Base-by-base conservation (phyloP, 2,329 filamentous ascomycete genomes). In the Penicillium sp. region DNA sequence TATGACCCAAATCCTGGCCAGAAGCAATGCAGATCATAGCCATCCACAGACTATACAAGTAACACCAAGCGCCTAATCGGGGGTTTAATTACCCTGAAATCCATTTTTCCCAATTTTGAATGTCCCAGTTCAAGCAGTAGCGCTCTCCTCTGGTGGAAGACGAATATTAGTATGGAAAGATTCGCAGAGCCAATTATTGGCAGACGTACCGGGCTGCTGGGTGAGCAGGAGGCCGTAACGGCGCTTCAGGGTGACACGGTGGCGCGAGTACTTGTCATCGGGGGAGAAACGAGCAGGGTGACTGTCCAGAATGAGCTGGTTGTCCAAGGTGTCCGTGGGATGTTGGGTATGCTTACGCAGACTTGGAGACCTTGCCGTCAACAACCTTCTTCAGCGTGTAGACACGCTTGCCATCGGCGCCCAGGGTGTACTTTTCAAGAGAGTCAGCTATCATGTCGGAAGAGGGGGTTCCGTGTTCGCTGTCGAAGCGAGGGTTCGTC, bases 201-300 rank as follows among this genome's bases (percentile, higher is more conserved):
- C 8, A 45, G 19, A 44, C 38, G 66, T 76, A 84, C 86, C 84
- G 59, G 72, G 58, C 78, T 88, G 90, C 85, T 96, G 92, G 58
- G 91, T 95, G 78, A 97, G 82, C 65, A 98, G 87, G 67, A 97
- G 85, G 53, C 90, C 90, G 76, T 96, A 98, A 75, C 95, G 87
- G 84, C 91, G 93, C 89, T 97, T 97, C 74, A 98, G 85, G 22
- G 93, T 96, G 54, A 98, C 93, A 72, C 95, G 89, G 83, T 98
- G 94, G 76, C 87, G 84, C 75, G 93, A 97, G 86, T 96, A 98
- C 85, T 97, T 97, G 85, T 99, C 95, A 82, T 99, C 95, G 67
- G 95, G 95, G 51, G 92, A 97, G 85, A 98, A 99, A 71, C 95
- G 87, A 47, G 95, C 95, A 51, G 95, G 94, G 83, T 98, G 94